Evolutionary conservation across 306 rosid species (phyloP).

Genomic region (Acacia confusa): DNA sequence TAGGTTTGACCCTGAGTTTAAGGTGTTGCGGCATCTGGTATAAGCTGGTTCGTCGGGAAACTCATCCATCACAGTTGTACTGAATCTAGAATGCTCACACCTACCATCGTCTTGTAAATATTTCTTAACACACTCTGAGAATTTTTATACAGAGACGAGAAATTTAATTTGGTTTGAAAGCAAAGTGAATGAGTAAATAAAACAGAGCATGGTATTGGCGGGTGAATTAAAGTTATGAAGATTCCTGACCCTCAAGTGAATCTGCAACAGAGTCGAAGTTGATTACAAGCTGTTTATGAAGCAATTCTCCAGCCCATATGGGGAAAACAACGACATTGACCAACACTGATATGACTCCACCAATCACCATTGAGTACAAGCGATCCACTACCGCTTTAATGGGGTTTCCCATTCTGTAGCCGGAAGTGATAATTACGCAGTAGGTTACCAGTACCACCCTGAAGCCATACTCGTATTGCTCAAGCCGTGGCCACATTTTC

Average conservation of each 20-base stretch:
- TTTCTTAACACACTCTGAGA: constrained; percentile 63
- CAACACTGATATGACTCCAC: constrained; percentile 62
- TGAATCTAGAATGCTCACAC: constrained; percentile 41
- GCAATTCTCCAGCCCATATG: constrained; percentile 77
- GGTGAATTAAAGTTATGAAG: not conserved
- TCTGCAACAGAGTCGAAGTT: constrained; percentile 62
- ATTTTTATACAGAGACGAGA: not conserved
- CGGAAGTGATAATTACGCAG: constrained; percentile 68
- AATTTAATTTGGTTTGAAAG: not conserved
- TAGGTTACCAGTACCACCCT: constrained; percentile 59
- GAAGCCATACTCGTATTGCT: constrained; percentile 69
- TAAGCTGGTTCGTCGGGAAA: constrained; percentile 68
- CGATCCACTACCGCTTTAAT: constrained; percentile 54
- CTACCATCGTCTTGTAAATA: constrained; percentile 61
- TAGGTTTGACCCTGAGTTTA: constrained; percentile 62
- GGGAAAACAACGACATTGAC: constrained; percentile 65
- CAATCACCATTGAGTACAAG: constrained; percentile 66
- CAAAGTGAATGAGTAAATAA: not conserved
- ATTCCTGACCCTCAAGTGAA: constrained; percentile 60
- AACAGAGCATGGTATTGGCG: not conserved
- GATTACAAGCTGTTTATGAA: constrained; percentile 53
- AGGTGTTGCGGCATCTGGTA: constrained; percentile 53
- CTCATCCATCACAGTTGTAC: constrained; percentile 54
- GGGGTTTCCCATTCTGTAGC: constrained; percentile 70
- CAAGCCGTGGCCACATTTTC: constrained; percentile 48